phyloP scores from a whole-genome alignment of 805 yeast genomes.

The Spathaspora gorwiae region DNA sequence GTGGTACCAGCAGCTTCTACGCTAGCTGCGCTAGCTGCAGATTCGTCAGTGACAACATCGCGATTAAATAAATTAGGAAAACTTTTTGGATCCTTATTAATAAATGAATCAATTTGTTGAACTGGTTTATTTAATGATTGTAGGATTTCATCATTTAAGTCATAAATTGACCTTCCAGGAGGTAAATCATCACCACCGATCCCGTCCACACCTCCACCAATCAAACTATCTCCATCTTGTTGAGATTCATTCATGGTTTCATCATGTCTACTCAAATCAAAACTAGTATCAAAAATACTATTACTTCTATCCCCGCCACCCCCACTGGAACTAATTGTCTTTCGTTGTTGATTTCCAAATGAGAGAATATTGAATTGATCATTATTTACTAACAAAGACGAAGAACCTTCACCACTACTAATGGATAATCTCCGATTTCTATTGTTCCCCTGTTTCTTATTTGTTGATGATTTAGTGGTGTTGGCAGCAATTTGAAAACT shows the following conservation, averaged over 20 bases:
- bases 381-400: not conserved
- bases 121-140: conserved; percentile 32
- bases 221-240: conserved; percentile 24
- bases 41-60: conserved; percentile 6
- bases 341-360: conserved; percentile 26
- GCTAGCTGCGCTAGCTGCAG: not conserved
- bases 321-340: conserved; percentile 3
- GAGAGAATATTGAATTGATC: conserved; percentile 32
- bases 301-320: not conserved
- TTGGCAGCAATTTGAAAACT: conserved; percentile 29
- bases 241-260: conserved; percentile 27
- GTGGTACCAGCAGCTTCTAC: too few species aligned
- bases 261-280: conserved; percentile 11
- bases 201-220: conserved; percentile 9
- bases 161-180: conserved; percentile 48
- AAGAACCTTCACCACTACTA: not conserved
- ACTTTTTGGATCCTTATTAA: conserved; percentile 42
- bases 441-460: not conserved
- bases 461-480: not conserved
- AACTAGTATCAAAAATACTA: not conserved
- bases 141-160: conserved; percentile 41
- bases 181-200: conserved; percentile 39
- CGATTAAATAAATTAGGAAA: conserved; percentile 44
- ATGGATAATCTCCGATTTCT: not conserved
- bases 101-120: conserved; percentile 35